Evolutionary conservation across 2,329 filamentous ascomycete species (phyloP).

Genomic region (Sclerotinia borealis): DNA sequence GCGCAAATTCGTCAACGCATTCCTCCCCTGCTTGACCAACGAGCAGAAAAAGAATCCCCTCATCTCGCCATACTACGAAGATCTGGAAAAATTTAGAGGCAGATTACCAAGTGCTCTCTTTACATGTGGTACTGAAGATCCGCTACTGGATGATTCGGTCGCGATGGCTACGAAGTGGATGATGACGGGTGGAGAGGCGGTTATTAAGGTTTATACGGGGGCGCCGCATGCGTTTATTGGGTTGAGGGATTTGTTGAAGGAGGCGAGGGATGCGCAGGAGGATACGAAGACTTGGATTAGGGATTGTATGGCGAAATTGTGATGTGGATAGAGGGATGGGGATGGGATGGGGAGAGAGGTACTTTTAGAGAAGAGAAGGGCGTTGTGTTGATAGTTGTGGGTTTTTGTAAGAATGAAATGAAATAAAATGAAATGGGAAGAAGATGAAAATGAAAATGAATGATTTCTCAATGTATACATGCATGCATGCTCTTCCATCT

Average conservation of each 20-base stretch:
- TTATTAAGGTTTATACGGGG: constrained; percentile 49
- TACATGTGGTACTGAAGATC: constrained; percentile 48
- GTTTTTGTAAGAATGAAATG: too few relatives aligned
- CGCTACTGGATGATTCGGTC: constrained; percentile 46
- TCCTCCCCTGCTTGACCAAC: constrained; percentile 38
- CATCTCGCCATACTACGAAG: constrained; percentile 45
- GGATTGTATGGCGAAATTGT: constrained; percentile 14
- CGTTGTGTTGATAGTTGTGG: too few relatives aligned
- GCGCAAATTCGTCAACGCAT: constrained; percentile 40
- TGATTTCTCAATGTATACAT: too few relatives aligned
- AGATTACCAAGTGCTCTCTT: constrained; percentile 48
- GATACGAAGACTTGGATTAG: constrained; percentile 21
- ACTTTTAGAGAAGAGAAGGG: background rate
- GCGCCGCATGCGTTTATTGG: constrained; percentile 46
- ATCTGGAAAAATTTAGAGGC: constrained; percentile 34
- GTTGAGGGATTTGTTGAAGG: constrained; percentile 17
- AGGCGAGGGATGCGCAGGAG: constrained; percentile 16
- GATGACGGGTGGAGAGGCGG: constrained; percentile 43
- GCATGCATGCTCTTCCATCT: too few relatives aligned
- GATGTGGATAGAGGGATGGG: too few relatives aligned
- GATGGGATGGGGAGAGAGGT: background rate
- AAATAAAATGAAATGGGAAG: background rate
- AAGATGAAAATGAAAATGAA: too few relatives aligned
- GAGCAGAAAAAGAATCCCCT: constrained; percentile 39
- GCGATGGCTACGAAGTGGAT: constrained; percentile 50